Evolutionary conservation across 305 asterid genomes (phyloP).

Genomic region (Monarda citriodora): DNA sequence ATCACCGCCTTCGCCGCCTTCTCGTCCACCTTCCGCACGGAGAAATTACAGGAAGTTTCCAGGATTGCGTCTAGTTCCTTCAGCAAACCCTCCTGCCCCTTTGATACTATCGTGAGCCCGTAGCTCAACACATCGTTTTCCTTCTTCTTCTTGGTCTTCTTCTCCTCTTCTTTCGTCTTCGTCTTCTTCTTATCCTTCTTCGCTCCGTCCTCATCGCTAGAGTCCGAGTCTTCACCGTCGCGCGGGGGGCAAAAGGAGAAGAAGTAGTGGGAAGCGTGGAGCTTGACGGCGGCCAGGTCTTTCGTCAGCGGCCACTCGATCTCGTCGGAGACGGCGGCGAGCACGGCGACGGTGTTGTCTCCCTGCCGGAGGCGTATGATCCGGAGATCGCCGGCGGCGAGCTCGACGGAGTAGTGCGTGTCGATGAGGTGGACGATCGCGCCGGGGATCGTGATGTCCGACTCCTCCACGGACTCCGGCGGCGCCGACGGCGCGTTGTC

Average conservation of each 20-base stretch:
- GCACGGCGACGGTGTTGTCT: conserved; percentile 52
- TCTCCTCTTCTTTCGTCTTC: conserved; percentile 15
- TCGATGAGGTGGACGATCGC: conserved; percentile 88
- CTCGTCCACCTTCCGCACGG: conserved; percentile 70
- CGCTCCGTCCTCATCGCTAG: conserved; percentile 48
- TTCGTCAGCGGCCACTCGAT: conserved; percentile 89
- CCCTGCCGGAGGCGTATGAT: conserved; percentile 63
- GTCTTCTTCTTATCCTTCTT: conserved; percentile 24
- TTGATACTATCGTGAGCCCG: conserved; percentile 80
- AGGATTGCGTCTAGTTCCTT: conserved; percentile 65
- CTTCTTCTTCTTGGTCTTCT: conserved; percentile 13
- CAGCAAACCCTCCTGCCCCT: conserved; percentile 65
- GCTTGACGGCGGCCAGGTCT: conserved; percentile 83
- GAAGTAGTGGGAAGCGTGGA: conserved; percentile 85
- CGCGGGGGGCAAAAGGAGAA: conserved; percentile 63
- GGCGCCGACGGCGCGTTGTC: conserved; percentile 57
- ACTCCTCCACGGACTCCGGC: conserved; percentile 49
- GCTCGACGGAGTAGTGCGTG: conserved; percentile 86
- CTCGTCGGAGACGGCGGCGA: conserved; percentile 70
- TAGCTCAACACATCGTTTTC: conserved; percentile 57
- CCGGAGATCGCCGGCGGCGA: conserved; percentile 77
- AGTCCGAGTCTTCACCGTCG: conserved; percentile 28
- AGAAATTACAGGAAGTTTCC: conserved; percentile 55
- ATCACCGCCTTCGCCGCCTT: conserved; percentile 45
- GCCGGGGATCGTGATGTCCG: conserved; percentile 60